These are phyloP conservation scores for Alisma plantagoaquatica DNA, from an alignment of 106 monocot genomes.

Conservation along the genomic window DNA sequence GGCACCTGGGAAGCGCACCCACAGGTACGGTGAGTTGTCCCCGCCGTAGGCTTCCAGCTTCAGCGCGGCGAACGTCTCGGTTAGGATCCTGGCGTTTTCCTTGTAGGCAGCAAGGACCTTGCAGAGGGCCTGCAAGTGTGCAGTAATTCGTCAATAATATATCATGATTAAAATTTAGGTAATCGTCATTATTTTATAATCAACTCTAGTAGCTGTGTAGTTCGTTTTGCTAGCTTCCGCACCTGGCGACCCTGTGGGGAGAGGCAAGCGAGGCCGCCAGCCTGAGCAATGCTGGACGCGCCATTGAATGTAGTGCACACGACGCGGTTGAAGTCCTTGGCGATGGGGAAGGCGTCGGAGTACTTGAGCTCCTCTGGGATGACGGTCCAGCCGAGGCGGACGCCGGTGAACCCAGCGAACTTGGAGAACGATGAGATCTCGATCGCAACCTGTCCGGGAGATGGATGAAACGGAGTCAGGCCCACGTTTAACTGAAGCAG, in stretches of 20 bases:
- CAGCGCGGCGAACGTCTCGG: slow-evolving; percentile 37
- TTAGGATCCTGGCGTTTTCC: slow-evolving; percentile 41
- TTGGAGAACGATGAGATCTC: slow-evolving; percentile 91
- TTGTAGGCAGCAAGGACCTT: slow-evolving; percentile 39
- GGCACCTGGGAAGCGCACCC: slow-evolving; percentile 67
- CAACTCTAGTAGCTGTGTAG: not conserved
- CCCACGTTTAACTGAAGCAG: not conserved
- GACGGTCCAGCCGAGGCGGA: slow-evolving; percentile 86
- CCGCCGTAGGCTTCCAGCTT: slow-evolving; percentile 56
- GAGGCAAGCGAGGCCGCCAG: slow-evolving; percentile 71
- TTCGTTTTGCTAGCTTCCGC: not conserved
- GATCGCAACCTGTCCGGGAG: slow-evolving; percentile 66
- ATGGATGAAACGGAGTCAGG: not conserved
- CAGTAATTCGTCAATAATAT: not conserved
- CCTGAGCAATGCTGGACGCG: slow-evolving; percentile 68
- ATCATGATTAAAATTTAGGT: not conserved
- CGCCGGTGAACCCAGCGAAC: slow-evolving; percentile 80
- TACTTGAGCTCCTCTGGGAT: slow-evolving; percentile 69
- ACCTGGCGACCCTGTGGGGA: slow-evolving; percentile 51
- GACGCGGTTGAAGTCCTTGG: slow-evolving; percentile 63
- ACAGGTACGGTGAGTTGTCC: slow-evolving; percentile 56
- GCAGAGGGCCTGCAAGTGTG: slow-evolving; percentile 23
- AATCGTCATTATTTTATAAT: not conserved
- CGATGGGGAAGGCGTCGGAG: slow-evolving; percentile 35
- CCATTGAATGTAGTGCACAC: slow-evolving; percentile 84